phyloP scores from a whole-genome alignment of 2,329 filamentous ascomycete species.

The Fusarium bactridioides region DNA sequence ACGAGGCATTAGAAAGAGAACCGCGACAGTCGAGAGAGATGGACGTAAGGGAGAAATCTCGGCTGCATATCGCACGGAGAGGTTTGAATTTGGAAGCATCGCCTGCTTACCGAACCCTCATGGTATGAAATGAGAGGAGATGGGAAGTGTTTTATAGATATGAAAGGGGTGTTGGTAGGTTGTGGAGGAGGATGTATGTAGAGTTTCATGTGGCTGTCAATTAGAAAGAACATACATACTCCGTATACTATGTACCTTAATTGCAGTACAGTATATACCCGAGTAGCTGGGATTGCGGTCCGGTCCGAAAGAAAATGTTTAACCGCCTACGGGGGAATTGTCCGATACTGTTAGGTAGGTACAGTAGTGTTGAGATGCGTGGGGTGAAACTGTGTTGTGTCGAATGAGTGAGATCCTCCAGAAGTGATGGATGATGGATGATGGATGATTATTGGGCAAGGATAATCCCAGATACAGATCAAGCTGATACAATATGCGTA shows the following conservation, averaged over 20 bases:
- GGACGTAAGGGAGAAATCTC: not conserved
- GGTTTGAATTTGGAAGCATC: constrained; percentile 2
- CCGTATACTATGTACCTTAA: not conserved
- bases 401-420: not conserved
- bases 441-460: not conserved
- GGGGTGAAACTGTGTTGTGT: constrained; percentile 6
- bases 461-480: not conserved
- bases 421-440: not conserved
- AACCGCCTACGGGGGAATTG: not conserved
- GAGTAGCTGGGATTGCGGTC: not conserved
- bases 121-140: constrained; percentile 5
- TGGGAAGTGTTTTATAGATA: constrained; percentile 13
- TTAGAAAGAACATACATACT: not conserved
- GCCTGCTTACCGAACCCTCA: not conserved
- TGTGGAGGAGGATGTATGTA: constrained; percentile 6
- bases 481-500: constrained; percentile 17
- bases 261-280: not conserved
- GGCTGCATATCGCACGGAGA: not conserved
- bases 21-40: constrained; percentile 4
- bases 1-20: constrained; percentile 33
- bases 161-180: not conserved
- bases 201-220: constrained; percentile 21
- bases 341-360: not conserved
- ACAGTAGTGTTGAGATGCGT: not conserved
- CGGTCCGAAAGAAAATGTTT: constrained; percentile 7